Evolutionary conservation across 148 eudicot species (phyloP).

Genomic region (Cornus suecica): DNA sequence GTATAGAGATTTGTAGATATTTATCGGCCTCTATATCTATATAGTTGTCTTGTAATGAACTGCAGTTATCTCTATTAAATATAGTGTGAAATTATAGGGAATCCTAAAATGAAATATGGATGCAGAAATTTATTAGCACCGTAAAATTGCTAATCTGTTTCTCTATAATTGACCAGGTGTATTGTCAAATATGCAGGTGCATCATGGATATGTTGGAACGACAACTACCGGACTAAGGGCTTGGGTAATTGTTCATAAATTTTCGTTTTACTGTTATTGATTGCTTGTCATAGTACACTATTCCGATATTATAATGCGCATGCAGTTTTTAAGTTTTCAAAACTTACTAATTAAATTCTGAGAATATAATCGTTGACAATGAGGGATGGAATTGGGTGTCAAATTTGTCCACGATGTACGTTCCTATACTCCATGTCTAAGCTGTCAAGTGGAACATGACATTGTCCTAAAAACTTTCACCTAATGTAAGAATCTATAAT

Average conservation of each 20-base stretch:
- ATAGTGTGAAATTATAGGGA: background rate
- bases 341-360: too few species aligned
- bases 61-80: background rate
- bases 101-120: too few species aligned
- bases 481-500: too few species aligned
- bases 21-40: background rate
- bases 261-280: background rate
- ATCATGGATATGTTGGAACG: conserved; percentile 98
- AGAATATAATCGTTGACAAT: background rate
- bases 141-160: background rate
- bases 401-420: too few species aligned
- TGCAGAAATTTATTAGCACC: background rate
- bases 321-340: background rate
- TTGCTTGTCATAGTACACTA: background rate
- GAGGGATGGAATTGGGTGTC: background rate
- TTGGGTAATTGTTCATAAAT: conserved; percentile 55
- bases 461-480: too few species aligned
- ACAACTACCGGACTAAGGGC: conserved; percentile 91
- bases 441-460: too few species aligned
- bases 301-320: background rate
- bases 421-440: too few species aligned
- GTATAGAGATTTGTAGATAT: background rate
- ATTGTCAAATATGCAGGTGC: conserved; percentile 28
- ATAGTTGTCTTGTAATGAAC: background rate
- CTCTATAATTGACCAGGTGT: background rate